Percentiles rank a stretch among this genome's conserved stretches.
phyloP scores from a whole-genome alignment of 768 basidiomycete species.

The Termitomyces sp. region DNA sequence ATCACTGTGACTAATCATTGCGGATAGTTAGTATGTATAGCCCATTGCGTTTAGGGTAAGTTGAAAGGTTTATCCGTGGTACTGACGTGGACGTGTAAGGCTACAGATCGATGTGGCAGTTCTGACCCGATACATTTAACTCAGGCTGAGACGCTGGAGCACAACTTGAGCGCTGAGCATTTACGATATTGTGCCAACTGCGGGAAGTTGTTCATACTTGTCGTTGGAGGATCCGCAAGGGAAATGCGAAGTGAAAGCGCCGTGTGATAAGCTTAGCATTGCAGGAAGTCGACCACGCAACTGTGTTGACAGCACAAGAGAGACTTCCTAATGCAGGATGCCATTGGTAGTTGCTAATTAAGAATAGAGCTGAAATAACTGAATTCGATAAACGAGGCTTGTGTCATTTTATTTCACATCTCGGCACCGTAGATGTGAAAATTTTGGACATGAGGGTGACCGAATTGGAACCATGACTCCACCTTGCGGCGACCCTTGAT shows the following conservation, averaged over 20 bases:
- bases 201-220: neutral
- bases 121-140: neutral
- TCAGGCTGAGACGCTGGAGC: neutral
- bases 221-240: neutral
- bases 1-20: neutral
- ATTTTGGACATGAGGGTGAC: neutral
- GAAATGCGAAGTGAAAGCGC: neutral
- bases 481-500: neutral
- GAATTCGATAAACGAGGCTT: neutral
- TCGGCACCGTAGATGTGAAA: neutral
- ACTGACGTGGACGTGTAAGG: neutral
- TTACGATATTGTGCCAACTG: neutral
- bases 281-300: neutral
- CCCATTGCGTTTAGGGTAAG: neutral
- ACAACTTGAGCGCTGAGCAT: too few species aligned
- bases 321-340: neutral
- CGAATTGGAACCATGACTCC: neutral
- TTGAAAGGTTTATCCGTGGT: neutral
- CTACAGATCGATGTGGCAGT: neutral
- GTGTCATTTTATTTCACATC: neutral
- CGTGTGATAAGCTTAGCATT: neutral
- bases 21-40: too few species aligned
- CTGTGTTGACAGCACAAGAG: neutral
- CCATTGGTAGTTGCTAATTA: neutral
- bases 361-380: neutral